Evolutionary conservation across 176 grass and related monocot species (phyloP), one percentile per base, ranked within the genome.

Genomic region (Oropetium thomaeum): DNA sequence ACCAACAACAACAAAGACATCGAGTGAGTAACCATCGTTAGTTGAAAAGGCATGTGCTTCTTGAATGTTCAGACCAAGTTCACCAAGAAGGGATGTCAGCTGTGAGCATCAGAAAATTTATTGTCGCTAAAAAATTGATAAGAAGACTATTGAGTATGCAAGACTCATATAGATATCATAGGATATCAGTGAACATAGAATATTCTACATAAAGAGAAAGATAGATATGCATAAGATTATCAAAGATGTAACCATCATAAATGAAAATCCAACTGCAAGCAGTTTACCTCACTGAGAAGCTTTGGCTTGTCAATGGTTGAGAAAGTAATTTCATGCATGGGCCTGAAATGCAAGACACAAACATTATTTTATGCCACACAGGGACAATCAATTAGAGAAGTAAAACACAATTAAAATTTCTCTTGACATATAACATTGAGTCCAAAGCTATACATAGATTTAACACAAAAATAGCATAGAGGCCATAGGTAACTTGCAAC

Each of bases 301-400:
- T 99, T 99, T 79, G 96, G 96, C 71, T 92, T 99, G 82, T 99
- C 92, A 82, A 86, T 86, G 44, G 91, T 87, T 43, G 91, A 99
- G 82, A 99, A 99, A 5, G 96, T 95, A 43, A 99, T 88, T 92
- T 99, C 96, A 95, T 99, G 96, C 96, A 99, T 99, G 70, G 96
- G 92, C 70, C 92, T 99, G 92, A 70, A 85, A 85, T 67, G 58
- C 37, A 34, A 67, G 49, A 76, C 20, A 78, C 53, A 19, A 62
- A 77, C 63, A 61, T 63, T 70, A 73, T n/a, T 51, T 20, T 29
- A 45, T 38, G 14, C n/a, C 58, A 26, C 68, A 74, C 22, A 71
- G 54, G 78, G 83, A 83, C 58, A 69, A 61, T 16, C 35, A 65
- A 57, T 71, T 77, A 5, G 49, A 76, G 52, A 74, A 37, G 20